Evolutionary conservation across 192 early-diverging fungal genomes (phyloP), one percentile per base, ranked within the genome.

Genomic region (Paraglomus occultum): DNA sequence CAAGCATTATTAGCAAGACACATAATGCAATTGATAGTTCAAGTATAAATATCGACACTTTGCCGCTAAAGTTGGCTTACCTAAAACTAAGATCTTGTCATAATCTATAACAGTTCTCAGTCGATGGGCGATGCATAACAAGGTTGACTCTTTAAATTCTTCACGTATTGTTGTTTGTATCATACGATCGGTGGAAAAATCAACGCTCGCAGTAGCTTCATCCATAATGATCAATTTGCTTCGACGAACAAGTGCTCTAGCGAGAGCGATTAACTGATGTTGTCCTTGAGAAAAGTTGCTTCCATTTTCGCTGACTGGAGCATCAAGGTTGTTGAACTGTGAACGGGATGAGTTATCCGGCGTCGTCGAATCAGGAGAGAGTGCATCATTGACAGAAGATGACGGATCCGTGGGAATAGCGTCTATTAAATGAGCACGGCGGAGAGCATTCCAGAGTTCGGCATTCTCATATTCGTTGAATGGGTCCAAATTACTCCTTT

Each of bases 151-250:
- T 20, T 76, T 77, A 80, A 94, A 92, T 42, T 82, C 83, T 53
- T 86, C 76, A 39, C 92, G 86, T 54, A 97, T 94, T 0, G 95
- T 93, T 12, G 71, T 71, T 82, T 97, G 95, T 72, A 97, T 95
- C 45, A 78, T 82, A n/a, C 78, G 73, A 72, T 97, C 95, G 0
- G 92, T 94, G 38, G 87, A 84, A 70, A 86, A 87, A 68, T 97
- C 95, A 2, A 97, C 91, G 1, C 85, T 86, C 8, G 95, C 95
- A 0, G 96, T 97, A 1, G 95, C 95, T 73, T 95, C 94, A 70
- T 95, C 91, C 82, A 94, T 82, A 38, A 95, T 80, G 45, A 95
- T 86, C 17, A 93, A 62, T 52, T 77, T 77, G 52, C 80, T 77
- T 8, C 80, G 76, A 47, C 88, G 83, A 6, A 93, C 78, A 14